Base-by-base conservation (phyloP, 2,329 filamentous ascomycete species). In the Didymella segeticola region DNA sequence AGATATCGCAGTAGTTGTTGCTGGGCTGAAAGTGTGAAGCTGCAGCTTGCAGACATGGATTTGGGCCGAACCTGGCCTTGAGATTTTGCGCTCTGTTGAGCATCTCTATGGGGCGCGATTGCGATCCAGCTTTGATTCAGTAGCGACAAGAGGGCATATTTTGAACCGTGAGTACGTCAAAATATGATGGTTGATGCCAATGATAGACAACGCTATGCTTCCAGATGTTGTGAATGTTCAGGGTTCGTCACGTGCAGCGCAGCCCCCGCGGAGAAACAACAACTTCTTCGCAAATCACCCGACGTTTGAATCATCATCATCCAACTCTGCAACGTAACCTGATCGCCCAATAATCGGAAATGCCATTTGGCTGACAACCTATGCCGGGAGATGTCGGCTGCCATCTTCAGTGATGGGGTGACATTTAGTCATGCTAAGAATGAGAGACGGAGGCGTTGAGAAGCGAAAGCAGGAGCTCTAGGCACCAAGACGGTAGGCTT, bases 341-440 rank as follows among this genome's bases (percentile, higher is more conserved):
- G 26, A 6, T 14, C 14, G 29, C 27, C 45, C 29, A 49, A 29
- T 25, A 15, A 30, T 4, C 19, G 2, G 9, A 31, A 26, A 5
- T 19, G 11, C 11, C 20, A 45, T 41, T 15, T 49, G 14, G 41
- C 51, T 49, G 33, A 49, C 45, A 12, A 31, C 27, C 37, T 27
- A 23, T 22, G 17, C 34, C 51, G 51, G 51, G 29, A 54, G 19
- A 49, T 54, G 22, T 54, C 51, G 51, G 51, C 46, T 31, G 29
- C 34, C 10, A 19, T 14, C 9, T 10, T 10, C 22, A 41, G 6
- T 12, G 45, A 49, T 51, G 47, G 47, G 29, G 53, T 47, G 42
- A 56, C 14, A 22, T 38, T 47, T 47, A 43, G 47, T 56, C 37
- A 55, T 43, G 29, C 30, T 56, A 34, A 36, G 36, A 17, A 26